Conservation (phyloP, 2,329 filamentous ascomycete genomes). For the Aureobasidium sp. region DNA sequence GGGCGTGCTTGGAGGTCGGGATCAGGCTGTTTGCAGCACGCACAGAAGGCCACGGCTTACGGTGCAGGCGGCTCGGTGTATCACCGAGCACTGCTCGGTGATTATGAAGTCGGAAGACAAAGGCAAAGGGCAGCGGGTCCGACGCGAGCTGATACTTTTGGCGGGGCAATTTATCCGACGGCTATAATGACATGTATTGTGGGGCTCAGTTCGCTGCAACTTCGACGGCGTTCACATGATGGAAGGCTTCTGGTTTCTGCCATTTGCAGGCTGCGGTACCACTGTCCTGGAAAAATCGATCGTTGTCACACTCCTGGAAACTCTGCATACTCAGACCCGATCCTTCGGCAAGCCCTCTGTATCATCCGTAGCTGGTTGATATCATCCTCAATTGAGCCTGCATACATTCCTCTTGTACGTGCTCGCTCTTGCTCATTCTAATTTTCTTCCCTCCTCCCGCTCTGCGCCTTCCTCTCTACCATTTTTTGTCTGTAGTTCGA, state of each 20-base stretch:
- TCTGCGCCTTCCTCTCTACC: background rate
- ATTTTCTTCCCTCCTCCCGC: background rate
- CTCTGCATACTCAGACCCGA: conserved; percentile 4
- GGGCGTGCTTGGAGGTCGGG: background rate
- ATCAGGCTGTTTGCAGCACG: conserved; percentile 7
- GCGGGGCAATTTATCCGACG: conserved; percentile 1
- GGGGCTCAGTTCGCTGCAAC: background rate
- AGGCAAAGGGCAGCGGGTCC: background rate
- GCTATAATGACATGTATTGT: conserved; percentile 11
- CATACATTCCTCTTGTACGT: conserved; percentile 13
- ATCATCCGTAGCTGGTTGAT: conserved; percentile 9
- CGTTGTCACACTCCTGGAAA: background rate
- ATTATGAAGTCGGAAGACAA: background rate
- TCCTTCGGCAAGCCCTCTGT: background rate
- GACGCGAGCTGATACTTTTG: background rate
- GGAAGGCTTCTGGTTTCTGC: conserved; percentile 10
- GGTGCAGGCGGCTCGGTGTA: background rate
- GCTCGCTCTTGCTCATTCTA: background rate
- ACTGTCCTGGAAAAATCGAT: conserved; percentile 10
- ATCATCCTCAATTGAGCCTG: conserved; percentile 12
- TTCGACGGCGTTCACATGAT: background rate
- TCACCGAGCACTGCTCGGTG: background rate
- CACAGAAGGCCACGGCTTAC: background rate
- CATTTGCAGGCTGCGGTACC: background rate
- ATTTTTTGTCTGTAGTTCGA: background rate